These are phyloP conservation scores for Floccularia luteovirens DNA, from an alignment of 768 basidiomycete genomes.

Conservation along the genomic window DNA sequence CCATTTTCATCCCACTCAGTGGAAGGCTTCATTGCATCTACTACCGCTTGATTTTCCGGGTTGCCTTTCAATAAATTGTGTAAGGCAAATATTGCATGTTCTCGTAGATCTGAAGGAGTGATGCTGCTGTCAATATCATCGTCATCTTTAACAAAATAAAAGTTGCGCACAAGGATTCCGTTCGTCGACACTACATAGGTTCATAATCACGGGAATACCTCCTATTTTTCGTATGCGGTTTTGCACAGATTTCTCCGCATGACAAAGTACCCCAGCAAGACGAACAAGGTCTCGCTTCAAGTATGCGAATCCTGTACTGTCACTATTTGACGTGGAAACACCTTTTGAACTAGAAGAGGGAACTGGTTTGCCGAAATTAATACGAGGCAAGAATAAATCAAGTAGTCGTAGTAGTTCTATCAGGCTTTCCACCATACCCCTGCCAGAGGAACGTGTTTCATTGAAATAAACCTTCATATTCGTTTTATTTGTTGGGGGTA, in stretches of 20 bases:
- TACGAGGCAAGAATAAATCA: conserved; percentile 77
- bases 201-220: conserved; percentile 79
- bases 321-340: conserved; percentile 20
- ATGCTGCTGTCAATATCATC: conserved; percentile 7
- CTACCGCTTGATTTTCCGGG: conserved; percentile 69
- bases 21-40: conserved; percentile 63
- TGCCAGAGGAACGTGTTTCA: conserved; percentile 29
- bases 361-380: conserved; percentile 70
- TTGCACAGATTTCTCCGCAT: conserved; percentile 58
- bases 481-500: conserved; percentile 10
- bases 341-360: conserved; percentile 16
- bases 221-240: conserved; percentile 64
- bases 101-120: conserved; percentile 62
- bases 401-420: conserved; percentile 69
- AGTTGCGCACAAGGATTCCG: conserved; percentile 79
- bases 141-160: conserved; percentile 8
- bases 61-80: conserved; percentile 75
- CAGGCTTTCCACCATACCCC: conserved; percentile 44
- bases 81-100: conserved; percentile 85
- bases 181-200: conserved; percentile 86
- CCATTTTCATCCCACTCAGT: conserved; percentile 53
- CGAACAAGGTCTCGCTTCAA: conserved; percentile 89
- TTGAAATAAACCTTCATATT: conserved; percentile 36
- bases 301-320: conserved; percentile 64
- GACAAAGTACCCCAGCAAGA: conserved; percentile 70